Evolutionary conservation across 2,329 filamentous ascomycete genomes (phyloP), one percentile per base, ranked within the genome.

Genomic region (Verticillium dahliae): DNA sequence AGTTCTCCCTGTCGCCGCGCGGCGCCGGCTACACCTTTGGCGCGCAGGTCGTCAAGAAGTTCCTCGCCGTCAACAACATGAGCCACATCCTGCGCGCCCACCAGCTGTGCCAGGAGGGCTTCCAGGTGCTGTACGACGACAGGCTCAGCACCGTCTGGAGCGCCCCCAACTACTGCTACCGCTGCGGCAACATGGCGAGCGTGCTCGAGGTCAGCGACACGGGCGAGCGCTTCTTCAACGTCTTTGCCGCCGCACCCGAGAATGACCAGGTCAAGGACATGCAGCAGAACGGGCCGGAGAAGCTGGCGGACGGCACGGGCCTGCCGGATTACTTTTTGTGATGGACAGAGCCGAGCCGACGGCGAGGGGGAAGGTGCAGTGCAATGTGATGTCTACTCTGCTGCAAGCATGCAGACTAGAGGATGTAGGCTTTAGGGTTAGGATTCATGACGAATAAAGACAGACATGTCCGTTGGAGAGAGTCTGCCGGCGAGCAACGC

Each of bases 11-110:
- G 15, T 96, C 91, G 7, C 95, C 95, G 2, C 85, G 95, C 65
- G 95, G 95, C 54, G 95, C 95, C 22, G 95, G 95, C 31, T 99
- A 99, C 75, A 98, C 94, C 0, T 99, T 99, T 73, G 95, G 95
- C 61, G 92, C 93, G 6, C 95, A 98, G 75, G 95, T 99, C 15
- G 95, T 99, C 59, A 96, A 94, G 77, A 99, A 99, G 77, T 99
- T 99, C 75, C 81, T 99, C 37, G 91, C 95, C 68, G 93, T 99
- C 69, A 99, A 99, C 77, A 90, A 87, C 74, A 98, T 99, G 93
- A 94, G 90, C 37, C 95, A 99, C 75, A 99, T 99, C 66, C 81
- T 99, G 61, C 90, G 95, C 31, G 95, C 95, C n/a, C 95, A 99
- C 76, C 95, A 99, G 78, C 85, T 99, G 4, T 99, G 95, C 74